These are phyloP conservation scores for Umbelopsis vinacea DNA, from an alignment of 192 early-diverging fungal genomes.

Conservation along the genomic window DNA sequence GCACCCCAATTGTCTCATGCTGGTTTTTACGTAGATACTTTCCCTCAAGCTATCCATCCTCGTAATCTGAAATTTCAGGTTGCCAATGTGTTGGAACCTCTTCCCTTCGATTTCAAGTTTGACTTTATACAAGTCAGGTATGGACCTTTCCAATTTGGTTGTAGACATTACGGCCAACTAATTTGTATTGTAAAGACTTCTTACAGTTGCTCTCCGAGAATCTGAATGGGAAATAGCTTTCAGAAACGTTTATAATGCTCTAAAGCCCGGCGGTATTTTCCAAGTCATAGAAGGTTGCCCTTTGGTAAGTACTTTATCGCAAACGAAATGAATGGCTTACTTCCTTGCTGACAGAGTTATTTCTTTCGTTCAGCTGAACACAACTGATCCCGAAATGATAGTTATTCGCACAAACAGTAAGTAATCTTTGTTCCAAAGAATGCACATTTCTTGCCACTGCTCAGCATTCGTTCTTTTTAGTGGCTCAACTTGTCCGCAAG, in stretches of 20 bases:
- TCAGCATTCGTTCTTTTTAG: background rate
- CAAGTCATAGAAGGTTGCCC: background rate
- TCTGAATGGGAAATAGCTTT: background rate
- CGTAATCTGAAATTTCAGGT: background rate
- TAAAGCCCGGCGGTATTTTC: conserved; percentile 1
- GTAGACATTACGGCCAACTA: background rate
- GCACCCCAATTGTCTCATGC: background rate
- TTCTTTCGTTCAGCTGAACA: background rate
- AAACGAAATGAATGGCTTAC: background rate
- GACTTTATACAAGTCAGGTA: background rate
- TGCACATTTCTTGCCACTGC: background rate
- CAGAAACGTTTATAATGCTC: background rate
- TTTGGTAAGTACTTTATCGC: background rate
- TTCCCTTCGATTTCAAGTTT: background rate
- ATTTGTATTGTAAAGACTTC: background rate
- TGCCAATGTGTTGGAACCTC: background rate
- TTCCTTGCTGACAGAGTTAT: no score
- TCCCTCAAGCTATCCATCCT: conserved; percentile 8
- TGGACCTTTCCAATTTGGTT: background rate
- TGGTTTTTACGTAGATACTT: background rate
- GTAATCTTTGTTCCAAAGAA: background rate
- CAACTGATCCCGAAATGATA: background rate
- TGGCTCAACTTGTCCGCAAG: background rate
- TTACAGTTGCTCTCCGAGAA: conserved; percentile 2
- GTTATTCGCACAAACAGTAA: background rate